A percentile compares a stretch with the other conserved stretches of the same genome.
Conservation (phyloP, 78 protist species). For the Speleostelium caveatum region DNA sequence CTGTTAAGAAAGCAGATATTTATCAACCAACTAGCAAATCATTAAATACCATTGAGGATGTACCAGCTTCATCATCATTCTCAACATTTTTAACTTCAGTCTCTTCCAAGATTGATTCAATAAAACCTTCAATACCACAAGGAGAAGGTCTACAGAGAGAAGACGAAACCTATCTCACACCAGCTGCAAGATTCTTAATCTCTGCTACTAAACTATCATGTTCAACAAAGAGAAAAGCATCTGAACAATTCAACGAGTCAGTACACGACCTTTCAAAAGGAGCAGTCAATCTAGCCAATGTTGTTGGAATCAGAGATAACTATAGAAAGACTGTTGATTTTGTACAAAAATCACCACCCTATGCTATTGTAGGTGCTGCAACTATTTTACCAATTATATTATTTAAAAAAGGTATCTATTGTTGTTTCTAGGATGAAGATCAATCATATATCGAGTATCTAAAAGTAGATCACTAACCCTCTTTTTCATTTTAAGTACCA, state of each 20-base stretch:
- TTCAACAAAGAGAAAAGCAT: background rate
- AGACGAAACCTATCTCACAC: constrained; percentile 4
- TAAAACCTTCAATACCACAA: too few species aligned
- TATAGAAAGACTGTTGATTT: background rate
- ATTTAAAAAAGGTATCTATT: background rate
- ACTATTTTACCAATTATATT: constrained; percentile 42
- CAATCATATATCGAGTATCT: too few species aligned
- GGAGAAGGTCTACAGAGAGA: background rate
- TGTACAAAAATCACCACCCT: constrained; percentile 9
- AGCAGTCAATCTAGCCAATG: background rate
- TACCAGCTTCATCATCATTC: too few species aligned
- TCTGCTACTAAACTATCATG: background rate
- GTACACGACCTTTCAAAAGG: background rate
- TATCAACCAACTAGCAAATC: too few species aligned
- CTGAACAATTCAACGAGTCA: background rate
- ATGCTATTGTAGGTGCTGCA: constrained; percentile 3
- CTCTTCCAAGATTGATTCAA: too few species aligned
- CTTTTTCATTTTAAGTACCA: background rate
- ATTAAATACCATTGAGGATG: too few species aligned
- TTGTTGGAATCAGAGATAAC: constrained; percentile 20
- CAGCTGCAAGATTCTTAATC: background rate
- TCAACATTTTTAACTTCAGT: too few species aligned
- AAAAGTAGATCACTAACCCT: background rate
- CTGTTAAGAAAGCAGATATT: too few species aligned
- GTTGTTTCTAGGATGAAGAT: background rate